Evolutionary conservation across 371 early-diverging fungal species (phyloP), one percentile per base, ranked within the genome.

Genomic region (Apophysomyces variabilis): DNA sequence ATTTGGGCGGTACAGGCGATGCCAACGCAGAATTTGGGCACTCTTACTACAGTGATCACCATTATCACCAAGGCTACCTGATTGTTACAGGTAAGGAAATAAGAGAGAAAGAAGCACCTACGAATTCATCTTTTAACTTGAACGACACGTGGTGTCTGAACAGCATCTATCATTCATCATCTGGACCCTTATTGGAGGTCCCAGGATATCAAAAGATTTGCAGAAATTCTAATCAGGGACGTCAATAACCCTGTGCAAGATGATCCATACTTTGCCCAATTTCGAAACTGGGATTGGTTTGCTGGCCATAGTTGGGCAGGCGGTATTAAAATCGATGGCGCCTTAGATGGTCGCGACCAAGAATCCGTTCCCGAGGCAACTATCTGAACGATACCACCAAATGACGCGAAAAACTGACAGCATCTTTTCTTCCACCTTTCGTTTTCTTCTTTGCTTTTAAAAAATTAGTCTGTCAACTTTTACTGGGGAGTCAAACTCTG

Each of bases 241-340:
- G 91, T 88, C 9, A 87, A 90, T 44, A 87, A 86, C 47, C 87
- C 89, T 6, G 77, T 72, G 5, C 66, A 75, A 9, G 57, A 75
- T 16, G 90, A 90, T 64, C 54, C 68, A 5, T 69, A 80, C 62
- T 93, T 89, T 70, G 89, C 92, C 26, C 80, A 69, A 14, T 89
- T 89, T 64, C 82, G 93, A 12, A 77, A 77, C 45, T 89, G 87
- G 77, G 93, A 93, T 74, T 87, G 89, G 75, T 93, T 83, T 65
- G 90, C 89, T 64, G 92, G 92, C 9, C 92, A 93, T 67, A 90
- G 89, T 38, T 93, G 93, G 93, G 92, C 93, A 0, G 87, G 87
- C 5, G 93, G 93, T 26, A 80, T 89, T 36, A 84, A 81, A 50
- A 70, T 87, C 7, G 80, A 88, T 69, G 88, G 82, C 7, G 85